A percentile compares a stretch with the other conserved stretches of the same genome.
Evolutionary conservation across 176 grass and related monocot genomes (phyloP).

Genomic region (Triticum turgidum): DNA sequence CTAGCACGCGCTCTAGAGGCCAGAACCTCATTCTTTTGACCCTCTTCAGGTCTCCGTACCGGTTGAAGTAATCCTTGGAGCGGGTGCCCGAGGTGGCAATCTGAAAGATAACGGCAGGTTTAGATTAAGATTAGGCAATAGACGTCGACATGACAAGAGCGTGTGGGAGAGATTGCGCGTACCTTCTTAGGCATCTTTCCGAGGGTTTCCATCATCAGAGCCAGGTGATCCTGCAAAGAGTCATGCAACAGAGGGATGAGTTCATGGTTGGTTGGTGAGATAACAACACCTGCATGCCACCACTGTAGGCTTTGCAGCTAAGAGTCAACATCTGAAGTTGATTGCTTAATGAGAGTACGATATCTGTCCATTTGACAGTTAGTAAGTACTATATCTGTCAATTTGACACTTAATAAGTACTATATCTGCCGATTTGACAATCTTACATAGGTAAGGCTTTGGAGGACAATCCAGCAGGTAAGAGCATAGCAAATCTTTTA

Average conservation of each 20-base stretch:
- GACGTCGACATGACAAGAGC: not conserved
- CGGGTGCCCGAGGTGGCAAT: conserved; percentile 64
- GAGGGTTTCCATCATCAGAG: conserved; percentile 89
- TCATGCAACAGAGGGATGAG: not conserved
- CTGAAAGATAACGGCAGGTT: conserved; percentile 34
- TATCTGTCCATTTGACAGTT: conserved; percentile 3
- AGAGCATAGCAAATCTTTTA: conserved; percentile 9
- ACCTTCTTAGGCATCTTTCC: conserved; percentile 93
- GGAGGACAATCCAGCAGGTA: not conserved
- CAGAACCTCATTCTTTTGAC: conserved; percentile 67
- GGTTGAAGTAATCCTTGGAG: conserved; percentile 83
- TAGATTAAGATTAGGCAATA: not conserved
- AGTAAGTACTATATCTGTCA: not conserved
- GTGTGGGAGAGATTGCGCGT: not conserved
- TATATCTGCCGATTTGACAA: not conserved
- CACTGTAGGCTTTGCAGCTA: not conserved
- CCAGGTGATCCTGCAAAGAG: conserved; percentile 78
- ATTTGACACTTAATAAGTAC: not conserved
- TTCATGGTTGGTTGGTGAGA: not conserved
- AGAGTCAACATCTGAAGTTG: conserved; percentile 2
- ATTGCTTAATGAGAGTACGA: conserved; percentile 7
- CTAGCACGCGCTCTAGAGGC: conserved; percentile 55
- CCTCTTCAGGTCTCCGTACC: conserved; percentile 78
- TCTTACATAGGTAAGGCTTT: conserved; percentile 3
- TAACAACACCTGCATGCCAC: not conserved